Evolutionary conservation across 148 eudicot species (phyloP).

Genomic region (Cornus controversa): DNA sequence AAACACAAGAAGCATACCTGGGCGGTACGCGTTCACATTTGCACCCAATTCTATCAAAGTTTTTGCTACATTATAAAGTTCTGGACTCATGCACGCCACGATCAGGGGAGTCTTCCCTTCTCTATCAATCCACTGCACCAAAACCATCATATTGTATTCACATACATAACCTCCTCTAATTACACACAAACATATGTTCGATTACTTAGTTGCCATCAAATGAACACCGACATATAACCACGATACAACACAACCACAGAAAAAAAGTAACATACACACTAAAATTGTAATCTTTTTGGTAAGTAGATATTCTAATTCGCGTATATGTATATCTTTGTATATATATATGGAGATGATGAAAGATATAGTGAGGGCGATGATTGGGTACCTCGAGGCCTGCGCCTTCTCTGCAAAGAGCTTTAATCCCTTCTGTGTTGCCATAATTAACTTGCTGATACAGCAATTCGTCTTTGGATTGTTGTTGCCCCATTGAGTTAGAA

Average conservation of each 20-base stretch:
- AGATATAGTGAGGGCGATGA: neutral
- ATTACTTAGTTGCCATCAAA: neutral
- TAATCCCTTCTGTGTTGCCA: constrained; percentile 71
- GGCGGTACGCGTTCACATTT: constrained; percentile 84
- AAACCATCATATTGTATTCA: constrained; percentile 3
- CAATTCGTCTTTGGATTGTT: constrained; percentile 83
- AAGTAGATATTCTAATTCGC: too few relatives aligned
- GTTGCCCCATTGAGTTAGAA: constrained; percentile 59
- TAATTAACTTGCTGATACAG: constrained; percentile 72
- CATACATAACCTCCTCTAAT: neutral
- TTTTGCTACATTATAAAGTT: constrained; percentile 67
- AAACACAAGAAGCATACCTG: constrained; percentile 44
- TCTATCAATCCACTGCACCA: constrained; percentile 74
- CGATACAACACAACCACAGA: neutral
- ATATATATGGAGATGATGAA: neutral
- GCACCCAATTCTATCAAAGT: constrained; percentile 92
- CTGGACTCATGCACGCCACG: constrained; percentile 68
- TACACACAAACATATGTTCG: neutral
- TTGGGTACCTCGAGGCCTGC: constrained; percentile 80
- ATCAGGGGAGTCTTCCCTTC: constrained; percentile 93
- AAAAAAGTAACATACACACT: neutral
- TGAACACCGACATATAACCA: neutral
- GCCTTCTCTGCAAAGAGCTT: constrained; percentile 68
- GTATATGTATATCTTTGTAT: too few relatives aligned
- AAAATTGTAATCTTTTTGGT: neutral